Conservation (phyloP, 495 filamentous ascomycete species). For the Sordaria brevicollis region DNA sequence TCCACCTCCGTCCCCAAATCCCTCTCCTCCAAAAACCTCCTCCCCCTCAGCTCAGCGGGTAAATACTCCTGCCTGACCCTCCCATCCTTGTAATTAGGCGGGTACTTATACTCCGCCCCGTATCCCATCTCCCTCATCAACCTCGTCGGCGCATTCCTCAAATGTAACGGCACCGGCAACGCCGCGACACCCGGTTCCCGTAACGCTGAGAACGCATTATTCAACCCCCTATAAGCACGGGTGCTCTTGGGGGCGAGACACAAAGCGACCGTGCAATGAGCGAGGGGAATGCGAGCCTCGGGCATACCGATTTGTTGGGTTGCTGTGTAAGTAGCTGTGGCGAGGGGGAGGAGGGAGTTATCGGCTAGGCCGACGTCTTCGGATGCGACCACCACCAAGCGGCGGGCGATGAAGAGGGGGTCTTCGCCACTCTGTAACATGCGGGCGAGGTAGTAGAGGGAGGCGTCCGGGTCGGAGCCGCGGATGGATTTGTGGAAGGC, state of each 20-base stretch:
- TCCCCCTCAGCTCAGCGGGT: constrained; percentile 57
- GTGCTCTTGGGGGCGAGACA: constrained; percentile 77
- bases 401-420: constrained; percentile 79
- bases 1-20: constrained; percentile 76
- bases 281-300: constrained; percentile 85
- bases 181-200: constrained; percentile 68
- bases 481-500: constrained; percentile 95
- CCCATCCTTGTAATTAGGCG: constrained; percentile 80
- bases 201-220: constrained; percentile 63
- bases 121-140: constrained; percentile 90
- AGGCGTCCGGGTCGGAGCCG: constrained; percentile 74
- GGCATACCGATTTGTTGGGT: constrained; percentile 88
- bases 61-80: constrained; percentile 83
- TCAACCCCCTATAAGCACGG: constrained; percentile 72
- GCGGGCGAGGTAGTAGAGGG: constrained; percentile 85
- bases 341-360: constrained; percentile 71
- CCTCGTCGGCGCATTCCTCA: constrained; percentile 83
- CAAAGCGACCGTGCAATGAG: constrained; percentile 77
- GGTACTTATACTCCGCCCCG: constrained; percentile 92
- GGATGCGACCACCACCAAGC: constrained; percentile 83
- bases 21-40: constrained; percentile 67
- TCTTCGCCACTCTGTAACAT: constrained; percentile 98
- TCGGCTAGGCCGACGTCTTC: constrained; percentile 92
- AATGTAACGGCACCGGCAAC: constrained; percentile 72
- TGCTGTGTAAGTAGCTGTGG: constrained; percentile 73